Conservation (phyloP, 2,329 filamentous ascomycete genomes). For the Hypoxylon sp. region DNA sequence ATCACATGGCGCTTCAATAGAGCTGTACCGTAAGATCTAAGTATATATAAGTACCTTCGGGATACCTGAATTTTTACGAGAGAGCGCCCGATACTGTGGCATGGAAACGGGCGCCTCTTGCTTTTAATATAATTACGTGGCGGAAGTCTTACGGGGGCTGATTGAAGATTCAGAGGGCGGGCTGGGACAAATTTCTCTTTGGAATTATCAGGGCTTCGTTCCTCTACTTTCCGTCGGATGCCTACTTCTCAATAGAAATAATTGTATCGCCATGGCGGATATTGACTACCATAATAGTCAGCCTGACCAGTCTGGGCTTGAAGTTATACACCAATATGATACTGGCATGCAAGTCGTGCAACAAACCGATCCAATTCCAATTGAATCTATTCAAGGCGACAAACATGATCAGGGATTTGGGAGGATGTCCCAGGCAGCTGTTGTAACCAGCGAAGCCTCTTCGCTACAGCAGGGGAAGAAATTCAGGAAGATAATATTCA, state of each 20-base stretch:
- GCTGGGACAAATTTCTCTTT: slow-evolving; percentile 1
- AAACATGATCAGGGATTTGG: background rate
- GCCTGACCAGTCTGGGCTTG: slow-evolving; percentile 13
- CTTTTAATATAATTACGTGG: too few species aligned
- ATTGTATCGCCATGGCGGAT: slow-evolving; percentile 10
- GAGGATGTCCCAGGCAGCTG: background rate
- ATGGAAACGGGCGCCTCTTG: too few species aligned
- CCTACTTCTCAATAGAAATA: slow-evolving; percentile 14
- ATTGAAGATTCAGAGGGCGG: too few species aligned
- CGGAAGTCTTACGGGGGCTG: too few species aligned
- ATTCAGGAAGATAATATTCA: slow-evolving; percentile 8
- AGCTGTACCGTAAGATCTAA: too few species aligned
- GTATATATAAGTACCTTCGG: too few species aligned
- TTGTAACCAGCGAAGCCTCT: background rate
- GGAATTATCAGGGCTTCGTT: too few species aligned
- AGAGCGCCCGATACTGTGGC: too few species aligned
- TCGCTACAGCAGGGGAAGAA: background rate
- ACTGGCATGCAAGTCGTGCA: slow-evolving; percentile 1
- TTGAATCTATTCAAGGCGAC: background rate
- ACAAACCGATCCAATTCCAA: background rate
- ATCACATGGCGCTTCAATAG: too few species aligned
- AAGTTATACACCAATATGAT: slow-evolving; percentile 13
- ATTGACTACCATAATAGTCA: background rate
- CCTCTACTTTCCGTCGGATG: background rate
- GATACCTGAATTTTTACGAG: too few species aligned